Base-by-base conservation (phyloP, 768 basidiomycete species). In the Pulveroboletus sp. region DNA sequence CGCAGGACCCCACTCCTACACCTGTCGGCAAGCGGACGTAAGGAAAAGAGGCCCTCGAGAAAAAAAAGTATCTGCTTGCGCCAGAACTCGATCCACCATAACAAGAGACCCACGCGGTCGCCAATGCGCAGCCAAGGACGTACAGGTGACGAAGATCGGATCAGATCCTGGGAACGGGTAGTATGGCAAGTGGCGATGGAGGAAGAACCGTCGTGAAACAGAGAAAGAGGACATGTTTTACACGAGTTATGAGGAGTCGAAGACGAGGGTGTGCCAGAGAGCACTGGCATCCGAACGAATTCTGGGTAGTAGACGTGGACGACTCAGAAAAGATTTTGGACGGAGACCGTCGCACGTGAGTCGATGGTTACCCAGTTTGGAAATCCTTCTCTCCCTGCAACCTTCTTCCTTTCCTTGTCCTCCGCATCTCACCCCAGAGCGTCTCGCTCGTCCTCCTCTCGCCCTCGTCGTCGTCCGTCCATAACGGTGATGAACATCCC, bases 321-420 rank as follows among this genome's bases (percentile, higher is more conserved):
- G n/a, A n/a, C n/a, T n/a, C n/a, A n/a, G 21, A 21, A 21, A 21
- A 21, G 2, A 21, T 21, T 21, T 21, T 21, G 21, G 21, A 21
- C 21, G 21, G 21, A 28, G 31, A 10, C 9, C 31, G 3, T 31
- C 6, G 32, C 58, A 61, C 58, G 61, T 61, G 58, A 57, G 51
- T 27, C 7, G 12, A 38, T 21, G 17, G 2, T 30, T 49, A 32
- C 68, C 59, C 41, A 52, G 39, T 68, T 58, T 47, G 68, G 66
- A 57, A 62, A 41, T 40, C 32, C 54, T 65, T 69, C 59, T 52
- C 56, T 54, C 49, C 49, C 61, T 61, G 44, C 58, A 44, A 44
- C 59, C 47, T 49, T 57, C 57, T 52, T 54, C 52, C 51, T 52
- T 43, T 47, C 47, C 41, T 44, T 47, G 52, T 35, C 39, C 57